Evolutionary conservation across 2,329 filamentous ascomycete species (phyloP).

Genomic region (Aspergillus texensis): DNA sequence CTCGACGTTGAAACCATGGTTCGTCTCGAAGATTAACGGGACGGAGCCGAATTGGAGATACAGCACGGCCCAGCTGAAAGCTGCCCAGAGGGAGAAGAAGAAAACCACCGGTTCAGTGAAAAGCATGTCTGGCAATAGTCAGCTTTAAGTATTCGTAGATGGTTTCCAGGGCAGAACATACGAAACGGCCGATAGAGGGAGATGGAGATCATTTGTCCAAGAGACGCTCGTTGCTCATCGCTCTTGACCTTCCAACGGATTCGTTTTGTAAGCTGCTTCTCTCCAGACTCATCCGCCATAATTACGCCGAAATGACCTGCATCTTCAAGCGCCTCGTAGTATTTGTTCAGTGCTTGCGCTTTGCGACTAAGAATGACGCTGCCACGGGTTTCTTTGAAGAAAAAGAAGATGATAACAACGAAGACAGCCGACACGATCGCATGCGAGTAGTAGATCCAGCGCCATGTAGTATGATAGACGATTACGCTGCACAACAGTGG

Average conservation of each 20-base stretch:
- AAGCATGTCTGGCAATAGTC: constrained; percentile 50
- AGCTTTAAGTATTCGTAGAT: not conserved
- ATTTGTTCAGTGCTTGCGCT: constrained; percentile 72
- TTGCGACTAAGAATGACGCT: constrained; percentile 78
- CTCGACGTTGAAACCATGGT: constrained; percentile 68
- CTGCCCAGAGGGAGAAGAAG: constrained; percentile 84
- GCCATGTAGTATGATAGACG: constrained; percentile 68
- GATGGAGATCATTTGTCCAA: constrained; percentile 70
- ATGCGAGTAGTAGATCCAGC: constrained; percentile 90
- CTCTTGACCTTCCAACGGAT: constrained; percentile 79
- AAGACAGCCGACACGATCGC: constrained; percentile 68
- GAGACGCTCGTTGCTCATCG: constrained; percentile 72
- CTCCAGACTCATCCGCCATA: constrained; percentile 37
- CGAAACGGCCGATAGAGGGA: constrained; percentile 78
- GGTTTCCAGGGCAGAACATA: constrained; percentile 28
- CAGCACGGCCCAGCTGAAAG: constrained; percentile 86
- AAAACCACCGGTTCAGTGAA: constrained; percentile 65
- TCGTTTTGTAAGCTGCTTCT: constrained; percentile 48
- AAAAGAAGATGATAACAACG: constrained; percentile 64
- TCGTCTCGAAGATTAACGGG: constrained; percentile 72
- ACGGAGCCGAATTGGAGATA: constrained; percentile 84
- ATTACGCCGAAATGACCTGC: constrained; percentile 62
- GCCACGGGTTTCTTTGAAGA: constrained; percentile 82
- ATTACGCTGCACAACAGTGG: constrained; percentile 74
- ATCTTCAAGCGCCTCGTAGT: constrained; percentile 74